phyloP scores from a whole-genome alignment of 352 stramenopile species.

The Globisporangium radiosum region DNA sequence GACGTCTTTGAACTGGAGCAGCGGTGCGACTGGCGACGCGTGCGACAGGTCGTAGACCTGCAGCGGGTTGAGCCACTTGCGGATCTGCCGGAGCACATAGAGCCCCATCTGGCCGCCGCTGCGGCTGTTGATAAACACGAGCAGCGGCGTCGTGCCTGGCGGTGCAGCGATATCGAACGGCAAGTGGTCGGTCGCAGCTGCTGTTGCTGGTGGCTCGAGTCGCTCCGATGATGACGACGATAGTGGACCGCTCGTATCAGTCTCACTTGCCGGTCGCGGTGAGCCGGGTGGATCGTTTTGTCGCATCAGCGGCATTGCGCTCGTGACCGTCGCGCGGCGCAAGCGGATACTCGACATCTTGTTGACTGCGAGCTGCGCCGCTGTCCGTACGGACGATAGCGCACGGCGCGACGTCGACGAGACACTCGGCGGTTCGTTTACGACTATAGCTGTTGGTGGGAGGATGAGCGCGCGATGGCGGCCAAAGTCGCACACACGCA shows the following conservation, averaged over 20 bases:
- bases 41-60: slow-evolving; percentile 94
- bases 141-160: slow-evolving; percentile 43
- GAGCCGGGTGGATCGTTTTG: slow-evolving; percentile 1
- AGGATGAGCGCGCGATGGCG: no score
- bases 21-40: slow-evolving; percentile 86
- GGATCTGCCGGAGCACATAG: slow-evolving; percentile 89
- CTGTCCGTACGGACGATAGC: slow-evolving; percentile 61
- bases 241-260: slow-evolving; percentile 3
- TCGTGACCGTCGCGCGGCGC: slow-evolving; percentile 27
- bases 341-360: slow-evolving; percentile 70
- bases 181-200: slow-evolving; percentile 13
- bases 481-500: no score
- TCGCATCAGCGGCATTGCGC: slow-evolving; percentile 3
- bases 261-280: slow-evolving; percentile 7
- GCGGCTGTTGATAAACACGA: slow-evolving; percentile 95
- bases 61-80: slow-evolving; percentile 92
- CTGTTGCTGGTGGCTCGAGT: not conserved
- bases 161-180: slow-evolving; percentile 54
- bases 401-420: slow-evolving; percentile 56
- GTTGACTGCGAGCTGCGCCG: slow-evolving; percentile 55
- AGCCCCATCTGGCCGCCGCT: slow-evolving; percentile 92
- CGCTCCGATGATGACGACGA: slow-evolving; percentile 2
- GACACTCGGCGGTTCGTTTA: no score
- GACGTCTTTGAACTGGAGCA: slow-evolving; percentile 89
- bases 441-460: no score